Evolutionary conservation across 768 basidiomycete genomes (phyloP).

Genomic region (Xerocomellus dryophilus): DNA sequence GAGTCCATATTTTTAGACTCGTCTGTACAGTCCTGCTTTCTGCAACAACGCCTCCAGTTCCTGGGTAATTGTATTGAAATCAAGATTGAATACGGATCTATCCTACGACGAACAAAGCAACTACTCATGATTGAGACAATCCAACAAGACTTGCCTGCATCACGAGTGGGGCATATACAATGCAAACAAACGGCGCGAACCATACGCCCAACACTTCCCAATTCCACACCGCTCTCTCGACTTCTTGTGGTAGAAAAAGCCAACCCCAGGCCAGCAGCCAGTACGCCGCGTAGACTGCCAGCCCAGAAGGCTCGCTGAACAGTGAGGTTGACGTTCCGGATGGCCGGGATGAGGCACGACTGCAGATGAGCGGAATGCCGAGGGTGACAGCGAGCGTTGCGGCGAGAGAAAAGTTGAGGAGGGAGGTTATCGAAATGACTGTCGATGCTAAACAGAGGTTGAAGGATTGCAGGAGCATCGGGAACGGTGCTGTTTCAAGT

Average conservation of each 20-base stretch:
- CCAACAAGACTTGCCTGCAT: constrained; percentile 66
- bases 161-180: constrained; percentile 73
- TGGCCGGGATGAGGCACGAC: constrained; percentile 33
- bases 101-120: neutral
- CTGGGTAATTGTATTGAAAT: neutral
- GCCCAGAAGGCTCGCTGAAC: constrained; percentile 22
- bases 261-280: constrained; percentile 53
- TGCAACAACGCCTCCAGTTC: neutral
- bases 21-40: neutral
- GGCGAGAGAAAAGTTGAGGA: constrained; percentile 92
- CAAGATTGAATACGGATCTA: neutral
- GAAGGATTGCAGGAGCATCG: constrained; percentile 60
- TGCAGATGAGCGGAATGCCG: constrained; percentile 59
- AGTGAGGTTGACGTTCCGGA: constrained; percentile 16
- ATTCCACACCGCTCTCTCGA: constrained; percentile 57
- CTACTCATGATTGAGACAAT: constrained; percentile 23
- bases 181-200: constrained; percentile 79
- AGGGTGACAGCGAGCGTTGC: constrained; percentile 63
- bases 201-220: constrained; percentile 80
- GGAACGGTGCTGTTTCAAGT: constrained; percentile 38
- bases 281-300: constrained; percentile 36
- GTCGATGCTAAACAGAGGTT: constrained; percentile 84
- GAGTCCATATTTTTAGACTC: constrained; percentile 1
- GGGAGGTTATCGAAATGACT: constrained; percentile 78
- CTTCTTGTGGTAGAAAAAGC: constrained; percentile 47